Evolutionary conservation across 2,329 filamentous ascomycete genomes (phyloP), one percentile per base, ranked within the genome.

Genomic region (Didymella pomorum): DNA sequence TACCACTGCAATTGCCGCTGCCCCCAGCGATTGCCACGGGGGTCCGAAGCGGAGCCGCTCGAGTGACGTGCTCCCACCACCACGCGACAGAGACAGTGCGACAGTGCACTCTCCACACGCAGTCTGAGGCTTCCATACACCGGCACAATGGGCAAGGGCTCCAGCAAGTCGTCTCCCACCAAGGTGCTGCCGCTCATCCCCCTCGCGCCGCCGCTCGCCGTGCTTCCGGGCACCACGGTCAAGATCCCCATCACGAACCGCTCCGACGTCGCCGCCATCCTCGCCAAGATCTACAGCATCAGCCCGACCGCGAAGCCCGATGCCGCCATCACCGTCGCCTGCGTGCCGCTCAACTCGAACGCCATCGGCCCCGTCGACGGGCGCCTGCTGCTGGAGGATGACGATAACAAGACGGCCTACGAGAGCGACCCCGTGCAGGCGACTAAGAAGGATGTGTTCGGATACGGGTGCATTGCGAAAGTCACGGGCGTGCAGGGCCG

Each of bases 201-300:
- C 35, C 86, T 98, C 42, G 87, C 92, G 52, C 88, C 89, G 71
- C 90, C 89, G 65, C 86, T 87, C 62, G 90, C 97, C 66, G 87
- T 98, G 39, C 86, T 97, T 10, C 95, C 95, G 4, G 92, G 93
- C 62, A 87, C 93, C 56, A 88, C 93, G 49, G 86, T 96, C 68
- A 90, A 93, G 68, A 90, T 98, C 65, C 88, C 92, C 53, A 89
- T 97, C 51, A 87, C 89, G 39, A 88, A 89, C 76, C 91, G 94
- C 50, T 88, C 92, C 66, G 95, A 98, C 78, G 89, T 98, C 66
- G 89, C 92, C 52, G 91, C 94, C 49, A 86, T 98, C 43, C 87
- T 99, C 56, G 91, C 93, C 20, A 89, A 89, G 67, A 86, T 97
- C 60, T 94, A 96, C 78, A 90, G 90, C 70, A 87, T 88, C 67